Evolutionary conservation across 139 green algal genomes (phyloP), one percentile per base, ranked within the genome.

Genomic region (Chlamydomonas applanata): DNA sequence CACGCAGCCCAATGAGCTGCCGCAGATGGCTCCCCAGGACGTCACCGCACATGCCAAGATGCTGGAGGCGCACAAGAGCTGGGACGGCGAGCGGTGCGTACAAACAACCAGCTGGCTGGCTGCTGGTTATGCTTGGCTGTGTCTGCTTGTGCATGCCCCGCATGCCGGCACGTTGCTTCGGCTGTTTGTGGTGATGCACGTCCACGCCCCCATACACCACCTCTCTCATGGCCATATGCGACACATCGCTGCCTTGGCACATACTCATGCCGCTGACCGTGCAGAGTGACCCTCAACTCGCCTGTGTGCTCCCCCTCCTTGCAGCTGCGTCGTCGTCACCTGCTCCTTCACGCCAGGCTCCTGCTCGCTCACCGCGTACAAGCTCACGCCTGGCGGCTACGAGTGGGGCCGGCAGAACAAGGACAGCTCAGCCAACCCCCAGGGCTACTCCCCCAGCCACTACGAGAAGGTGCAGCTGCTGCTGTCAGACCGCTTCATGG

Each of bases 391-490:
- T 1, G 72, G 73, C 0, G 85, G 83, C 32, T 97, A 97, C 73
- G 93, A 97, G 81, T 97, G 93, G 93, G 93, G 93, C 53, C 80
- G 93, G 30, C 62, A 78, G 20, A 96, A 97, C 86, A 93, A 94
- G 80, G 96, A 98, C 87, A 83, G 76, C 52, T 86, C 72, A 25
- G 85, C 86, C 70, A 96, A 94, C 80, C 90, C 84, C 4, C 87
- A 91, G 46, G 95, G 94, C 53, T 98, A 97, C 89, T 82, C 87
- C 44, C 96, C 96, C 29, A 88, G 84, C 29, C 93, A 95, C 86
- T 99, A 97, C 77, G 96, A 99, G 89, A 97, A 97, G 85, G 93
- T 96, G 62, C 96, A 99, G 93, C 94, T 99, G 92, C 90, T 99
- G 74, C 89, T 99, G 61, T 92, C 78, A 27, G 96, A 99, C 87